Conservation (phyloP, 2,329 filamentous ascomycete genomes). For the Colletotrichum trifolii region DNA sequence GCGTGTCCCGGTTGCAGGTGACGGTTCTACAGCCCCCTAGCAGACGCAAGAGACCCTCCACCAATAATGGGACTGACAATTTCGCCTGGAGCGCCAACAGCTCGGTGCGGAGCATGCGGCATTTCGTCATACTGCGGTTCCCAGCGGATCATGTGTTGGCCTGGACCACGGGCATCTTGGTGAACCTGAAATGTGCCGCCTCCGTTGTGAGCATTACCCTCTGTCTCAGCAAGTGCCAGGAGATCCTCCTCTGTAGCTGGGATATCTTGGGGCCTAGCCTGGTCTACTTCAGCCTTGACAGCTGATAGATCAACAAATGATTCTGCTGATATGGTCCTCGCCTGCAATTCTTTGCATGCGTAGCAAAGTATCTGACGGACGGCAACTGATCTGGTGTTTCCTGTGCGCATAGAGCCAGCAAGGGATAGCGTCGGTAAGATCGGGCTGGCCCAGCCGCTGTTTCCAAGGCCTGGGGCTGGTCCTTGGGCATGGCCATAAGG, state of each 20-base stretch:
- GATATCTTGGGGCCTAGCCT: slow-evolving; percentile 28
- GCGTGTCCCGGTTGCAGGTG: slow-evolving; percentile 7
- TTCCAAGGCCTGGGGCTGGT: slow-evolving; percentile 60
- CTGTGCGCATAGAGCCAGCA: slow-evolving; percentile 21
- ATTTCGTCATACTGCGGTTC: slow-evolving; percentile 62
- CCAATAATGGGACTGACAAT: slow-evolving; percentile 74
- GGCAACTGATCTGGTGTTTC: slow-evolving; percentile 54
- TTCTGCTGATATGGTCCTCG: slow-evolving; percentile 55
- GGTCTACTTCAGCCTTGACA: slow-evolving; percentile 69
- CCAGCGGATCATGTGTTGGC: slow-evolving; percentile 62
- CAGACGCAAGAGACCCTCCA: slow-evolving; percentile 46
- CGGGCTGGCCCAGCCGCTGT: slow-evolving; percentile 48
- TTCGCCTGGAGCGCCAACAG: slow-evolving; percentile 71
- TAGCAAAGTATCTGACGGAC: slow-evolving; percentile 81
- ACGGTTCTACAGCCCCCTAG: slow-evolving; percentile 33
- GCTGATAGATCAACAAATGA: slow-evolving; percentile 77
- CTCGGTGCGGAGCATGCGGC: slow-evolving; percentile 52
- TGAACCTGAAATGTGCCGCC: slow-evolving; percentile 86
- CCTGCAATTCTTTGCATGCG: slow-evolving; percentile 75
- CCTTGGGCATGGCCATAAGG: slow-evolving; percentile 46
- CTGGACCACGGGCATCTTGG: slow-evolving; percentile 55
- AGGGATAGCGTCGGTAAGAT: slow-evolving; percentile 31
- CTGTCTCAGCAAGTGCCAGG: slow-evolving; percentile 87
- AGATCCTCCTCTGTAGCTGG: slow-evolving; percentile 73
- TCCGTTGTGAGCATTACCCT: slow-evolving; percentile 86